Base-by-base conservation (phyloP, 306 rosid species). In the Cucurbita moschata region DNA sequence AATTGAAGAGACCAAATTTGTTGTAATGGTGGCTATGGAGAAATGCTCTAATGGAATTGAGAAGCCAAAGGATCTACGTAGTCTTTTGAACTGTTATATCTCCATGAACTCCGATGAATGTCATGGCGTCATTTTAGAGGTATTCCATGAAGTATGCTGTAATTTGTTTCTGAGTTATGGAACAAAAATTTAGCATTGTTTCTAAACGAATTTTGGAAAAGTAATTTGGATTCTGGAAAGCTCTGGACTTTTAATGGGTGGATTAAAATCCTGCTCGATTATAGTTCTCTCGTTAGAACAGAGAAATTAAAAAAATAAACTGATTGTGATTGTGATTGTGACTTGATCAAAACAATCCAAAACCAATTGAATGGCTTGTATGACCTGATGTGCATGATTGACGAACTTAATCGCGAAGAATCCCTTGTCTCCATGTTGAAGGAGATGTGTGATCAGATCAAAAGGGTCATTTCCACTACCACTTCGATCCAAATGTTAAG, bases 1-100 rank as follows among this genome's bases (percentile, higher is more conserved):
- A 53, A 80, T 80, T 40, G 86, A 82, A 68, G 89, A 81, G 18
- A 87, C 90, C 5, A 90, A 85, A 81, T 89, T 94, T 38, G 81
- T 91, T 21, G 88, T 94, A 4, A 89, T 91, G 95, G 84, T 94
- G 19, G 97, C 97, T 4, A 86, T 85, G 96, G 97, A 94, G 51
- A 94, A 84, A 77, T 70, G 87, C 49, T 87, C 99, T 39, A 90
- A 91, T n/a, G 88, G 84, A 78, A 88, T 91, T 54, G 78, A 85
- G 56, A 86, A 86, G 8, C 84, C 90, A 0, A 84, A 88, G 77
- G 97, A 94, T 77, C 97, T 94, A 47, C 84, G 99, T 1, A 88
- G 81, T 65, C 83, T 94, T 12, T 78, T 94, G 86, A 88, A 94
- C n/a, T 91, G 91, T 70, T 94, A 94, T 77, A 77, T 91, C 73